Base-by-base conservation (phyloP, 768 basidiomycete genomes). In the Astraeus odoratus region DNA sequence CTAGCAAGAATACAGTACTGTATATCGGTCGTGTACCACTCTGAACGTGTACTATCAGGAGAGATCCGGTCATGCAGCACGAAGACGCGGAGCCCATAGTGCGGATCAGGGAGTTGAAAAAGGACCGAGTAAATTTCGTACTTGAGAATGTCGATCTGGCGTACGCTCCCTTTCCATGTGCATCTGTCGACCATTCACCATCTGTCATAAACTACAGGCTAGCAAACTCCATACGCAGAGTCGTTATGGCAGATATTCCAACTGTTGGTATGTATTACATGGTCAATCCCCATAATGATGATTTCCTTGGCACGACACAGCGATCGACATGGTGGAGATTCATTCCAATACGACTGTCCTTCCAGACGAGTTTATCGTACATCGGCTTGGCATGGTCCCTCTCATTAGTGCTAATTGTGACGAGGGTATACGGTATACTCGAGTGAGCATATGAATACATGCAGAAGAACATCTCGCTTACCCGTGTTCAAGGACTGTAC, bases 281-380 rank as follows among this genome's bases (percentile, higher is more conserved):
- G 41, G 12, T 9, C 39, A 31, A 35, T 7, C 29, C 37, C n/a
- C 36, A 36, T 23, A 8, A 15, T 26, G 10, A 5, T 31, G 27
- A 27, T 53, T 57, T 34, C 45, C 15, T 30, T 51, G 18, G 26
- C 37, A 6, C 12, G 26, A 39, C 18, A 22, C 57, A 97, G 96
- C 94, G 27, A 98, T 99, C 52, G 96, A 99, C 70, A 84, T 95
- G 67, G 95, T 98, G 9, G 87, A 92, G 65, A 86, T 98, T 51
- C 78, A 85, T 48, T 77, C 76, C 44, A 99, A 99, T 63, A 92
- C 91, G 4, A 82, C 89, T 2, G 94, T 96, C 3, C 69, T 99
- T 18, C 90, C 94, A 2, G 96, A 99, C 66, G 96, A 99, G 68
- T 96, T 93, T 69, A 86, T 99, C 49, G 90, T 93, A 0, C 96